Evolutionary conservation across 768 basidiomycete genomes (phyloP), one percentile per base, ranked within the genome.

Genomic region (Trametopsis cervina): DNA sequence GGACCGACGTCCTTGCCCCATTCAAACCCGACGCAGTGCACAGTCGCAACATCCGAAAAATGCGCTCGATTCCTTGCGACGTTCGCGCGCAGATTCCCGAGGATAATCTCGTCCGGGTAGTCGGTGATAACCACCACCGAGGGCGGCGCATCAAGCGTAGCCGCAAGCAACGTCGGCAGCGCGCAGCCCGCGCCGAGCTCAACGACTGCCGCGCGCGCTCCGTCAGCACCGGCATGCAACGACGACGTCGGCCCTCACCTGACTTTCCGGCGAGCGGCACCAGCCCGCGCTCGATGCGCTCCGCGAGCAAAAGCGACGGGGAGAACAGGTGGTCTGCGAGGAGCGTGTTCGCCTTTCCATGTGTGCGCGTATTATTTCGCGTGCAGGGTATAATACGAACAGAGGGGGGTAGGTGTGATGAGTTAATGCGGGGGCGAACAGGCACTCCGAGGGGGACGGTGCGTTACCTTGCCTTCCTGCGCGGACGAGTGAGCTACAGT

Each of bases 311-410:
- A 6, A 88, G 68, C 7, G 77, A 74, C 13, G 82, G 84, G 33
- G 81, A 86, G 60, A 86, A 87, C 2, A 86, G 68, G 52, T 83
- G 81, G 62, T 87, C 83, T 42, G 83, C 85, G 18, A 87, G 68
- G 9, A 85, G 69, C 12, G 81, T 83, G 51, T 78, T 84, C 23
- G 83, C 80, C 83, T 85, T 23, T 42, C 56, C 13, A 17, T 27
- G 25, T 33, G 35, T 18, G 25, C 42, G 23, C n/a, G n/a, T n/a
- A n/a, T n/a, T n/a, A n/a, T n/a, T n/a, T n/a, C n/a, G n/a, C n/a
- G n/a, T n/a, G n/a, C n/a, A n/a, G n/a, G n/a, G n/a, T n/a, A n/a
- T n/a, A n/a, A n/a, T n/a, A n/a, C n/a, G n/a, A n/a, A n/a, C n/a
- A n/a, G n/a, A n/a, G n/a, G n/a, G n/a, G n/a, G n/a, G n/a, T n/a